Evolutionary conservation across 75 land plant genomes (phyloP).

Genomic region (Picea sitchensis): DNA sequence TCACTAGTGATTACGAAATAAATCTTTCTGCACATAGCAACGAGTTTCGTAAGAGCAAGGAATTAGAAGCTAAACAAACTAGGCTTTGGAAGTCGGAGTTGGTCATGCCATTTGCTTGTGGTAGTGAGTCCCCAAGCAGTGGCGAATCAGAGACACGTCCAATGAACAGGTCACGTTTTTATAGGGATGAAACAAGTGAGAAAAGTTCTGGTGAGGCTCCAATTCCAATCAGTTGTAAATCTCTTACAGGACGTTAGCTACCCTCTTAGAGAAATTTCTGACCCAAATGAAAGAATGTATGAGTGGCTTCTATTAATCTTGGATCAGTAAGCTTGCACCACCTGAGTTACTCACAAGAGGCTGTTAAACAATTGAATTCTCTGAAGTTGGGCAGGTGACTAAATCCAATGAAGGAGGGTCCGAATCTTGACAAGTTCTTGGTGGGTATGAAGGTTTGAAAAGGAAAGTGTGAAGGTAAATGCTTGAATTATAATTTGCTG

Average conservation of each 20-base stretch:
- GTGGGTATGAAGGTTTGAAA: neutral
- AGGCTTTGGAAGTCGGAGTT: neutral
- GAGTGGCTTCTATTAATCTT: neutral
- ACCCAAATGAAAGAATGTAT: neutral
- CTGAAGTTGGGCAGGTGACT: neutral
- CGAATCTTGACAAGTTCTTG: neutral
- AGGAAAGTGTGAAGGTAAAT: neutral
- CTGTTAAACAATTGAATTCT: neutral
- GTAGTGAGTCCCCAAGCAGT: constrained; percentile 1
- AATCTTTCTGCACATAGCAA: constrained; percentile 34
- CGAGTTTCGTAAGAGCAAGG: constrained; percentile 13
- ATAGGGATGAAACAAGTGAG: constrained; percentile 5
- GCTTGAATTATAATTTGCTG: neutral
- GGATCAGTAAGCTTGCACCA: neutral
- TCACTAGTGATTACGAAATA: constrained; percentile 41
- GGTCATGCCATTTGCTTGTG: neutral
- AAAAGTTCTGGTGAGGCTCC: constrained; percentile 2
- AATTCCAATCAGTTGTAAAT: neutral
- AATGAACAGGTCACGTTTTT: neutral
- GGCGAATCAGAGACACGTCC: constrained; percentile 4
- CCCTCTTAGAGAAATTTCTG: neutral
- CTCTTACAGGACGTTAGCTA: constrained; percentile 9
- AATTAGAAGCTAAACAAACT: constrained; percentile 5
- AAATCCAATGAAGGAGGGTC: neutral
- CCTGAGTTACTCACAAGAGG: neutral